phyloP scores from a whole-genome alignment of 768 basidiomycete genomes.

The Podaxis sp. region DNA sequence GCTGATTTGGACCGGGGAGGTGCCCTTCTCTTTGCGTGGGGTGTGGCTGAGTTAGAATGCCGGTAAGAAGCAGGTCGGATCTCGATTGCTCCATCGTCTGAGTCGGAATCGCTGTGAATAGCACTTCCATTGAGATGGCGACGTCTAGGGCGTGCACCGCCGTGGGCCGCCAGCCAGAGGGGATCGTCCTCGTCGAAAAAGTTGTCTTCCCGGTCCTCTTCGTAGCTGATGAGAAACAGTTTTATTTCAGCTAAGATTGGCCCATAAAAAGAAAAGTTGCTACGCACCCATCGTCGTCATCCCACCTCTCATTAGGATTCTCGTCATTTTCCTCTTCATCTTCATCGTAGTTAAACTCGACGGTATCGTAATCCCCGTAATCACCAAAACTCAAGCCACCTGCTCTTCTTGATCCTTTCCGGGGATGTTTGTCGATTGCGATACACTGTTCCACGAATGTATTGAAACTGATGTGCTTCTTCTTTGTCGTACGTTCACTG shows the following conservation, averaged over 20 bases:
- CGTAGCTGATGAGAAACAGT: constrained; percentile 47
- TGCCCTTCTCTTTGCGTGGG: constrained; percentile 22
- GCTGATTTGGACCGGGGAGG: constrained; percentile 41
- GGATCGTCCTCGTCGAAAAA: constrained; percentile 46
- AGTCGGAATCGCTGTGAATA: constrained; percentile 41
- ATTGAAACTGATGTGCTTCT: constrained; percentile 95
- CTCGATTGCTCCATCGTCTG: constrained; percentile 57
- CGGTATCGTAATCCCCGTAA: neutral
- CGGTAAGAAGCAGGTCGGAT: constrained; percentile 45
- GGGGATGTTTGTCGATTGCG: constrained; percentile 73
- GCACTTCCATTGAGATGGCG: constrained; percentile 26
- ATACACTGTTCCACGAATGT: constrained; percentile 98
- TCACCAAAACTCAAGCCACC: constrained; percentile 5
- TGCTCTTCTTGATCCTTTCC: constrained; percentile 16
- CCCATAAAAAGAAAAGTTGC: neutral
- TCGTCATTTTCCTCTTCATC: constrained; percentile 49
- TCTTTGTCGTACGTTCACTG: constrained; percentile 43
- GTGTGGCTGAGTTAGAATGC: constrained; percentile 20
- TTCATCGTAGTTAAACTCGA: constrained; percentile 44
- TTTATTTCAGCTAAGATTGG: constrained; percentile 3
- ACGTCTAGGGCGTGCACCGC: constrained; percentile 26
- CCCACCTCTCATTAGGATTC: constrained; percentile 1
- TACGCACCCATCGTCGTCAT: constrained; percentile 68
- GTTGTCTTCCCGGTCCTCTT: constrained; percentile 62
- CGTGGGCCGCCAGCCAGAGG: constrained; percentile 18